phyloP scores from a whole-genome alignment of 2,329 filamentous ascomycete genomes.

The Penicillium sp. region DNA sequence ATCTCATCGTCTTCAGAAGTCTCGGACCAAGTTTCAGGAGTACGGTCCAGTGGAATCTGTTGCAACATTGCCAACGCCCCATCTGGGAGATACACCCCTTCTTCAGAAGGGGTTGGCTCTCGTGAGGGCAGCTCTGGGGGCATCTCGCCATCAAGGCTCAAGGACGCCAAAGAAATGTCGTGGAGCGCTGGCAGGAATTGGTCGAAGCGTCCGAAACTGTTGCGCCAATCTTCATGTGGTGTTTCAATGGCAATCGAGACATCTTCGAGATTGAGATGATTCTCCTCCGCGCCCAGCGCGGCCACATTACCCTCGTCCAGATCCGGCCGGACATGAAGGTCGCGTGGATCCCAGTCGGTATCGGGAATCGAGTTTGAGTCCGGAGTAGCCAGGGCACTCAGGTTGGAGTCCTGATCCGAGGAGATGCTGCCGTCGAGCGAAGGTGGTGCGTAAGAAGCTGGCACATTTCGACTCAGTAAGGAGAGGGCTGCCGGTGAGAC shows the following conservation, averaged over 20 bases:
- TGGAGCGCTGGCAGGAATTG: slow-evolving; percentile 28
- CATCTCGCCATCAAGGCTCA: not conserved
- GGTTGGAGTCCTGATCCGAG: slow-evolving; percentile 76
- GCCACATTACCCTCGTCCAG: slow-evolving; percentile 25
- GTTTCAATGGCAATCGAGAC: slow-evolving; percentile 37
- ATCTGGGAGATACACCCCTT: slow-evolving; percentile 67
- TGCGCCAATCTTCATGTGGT: slow-evolving; percentile 55
- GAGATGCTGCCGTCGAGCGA: slow-evolving; percentile 84
- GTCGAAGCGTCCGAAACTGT: slow-evolving; percentile 38
- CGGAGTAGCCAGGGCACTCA: slow-evolving; percentile 81
- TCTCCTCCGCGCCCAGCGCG: slow-evolving; percentile 20
- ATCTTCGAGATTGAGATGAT: slow-evolving; percentile 23
- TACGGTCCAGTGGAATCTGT: slow-evolving; percentile 56
- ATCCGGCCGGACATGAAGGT: slow-evolving; percentile 31
- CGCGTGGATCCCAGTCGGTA: slow-evolving; percentile 53
- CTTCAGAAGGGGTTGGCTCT: slow-evolving; percentile 32
- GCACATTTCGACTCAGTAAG: slow-evolving; percentile 65
- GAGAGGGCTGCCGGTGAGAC: slow-evolving; percentile 71
- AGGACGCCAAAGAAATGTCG: slow-evolving; percentile 15
- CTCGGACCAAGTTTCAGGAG: slow-evolving; percentile 36
- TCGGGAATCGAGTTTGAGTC: slow-evolving; percentile 56
- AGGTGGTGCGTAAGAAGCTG: slow-evolving; percentile 71
- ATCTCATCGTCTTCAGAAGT: slow-evolving; percentile 54
- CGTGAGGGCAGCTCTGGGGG: slow-evolving; percentile 14
- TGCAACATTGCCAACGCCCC: slow-evolving; percentile 75